phyloP scores from a whole-genome alignment of 371 early-diverging fungal genomes.

The Mortierella sp. region DNA sequence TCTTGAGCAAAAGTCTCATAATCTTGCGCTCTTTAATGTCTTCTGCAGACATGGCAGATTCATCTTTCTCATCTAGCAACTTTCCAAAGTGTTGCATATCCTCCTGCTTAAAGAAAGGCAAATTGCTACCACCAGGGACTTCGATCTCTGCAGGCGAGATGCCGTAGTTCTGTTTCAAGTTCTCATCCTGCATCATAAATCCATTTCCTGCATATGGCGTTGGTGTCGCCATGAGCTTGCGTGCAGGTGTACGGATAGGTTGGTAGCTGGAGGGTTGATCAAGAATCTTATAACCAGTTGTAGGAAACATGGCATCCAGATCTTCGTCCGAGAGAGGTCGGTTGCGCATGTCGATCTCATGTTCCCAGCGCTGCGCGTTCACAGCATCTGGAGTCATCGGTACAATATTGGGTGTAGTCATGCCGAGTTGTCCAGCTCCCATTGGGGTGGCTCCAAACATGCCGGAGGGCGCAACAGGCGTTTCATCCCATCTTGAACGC shows the following conservation, averaged over 20 bases:
- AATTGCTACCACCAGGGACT: slow-evolving; percentile 89
- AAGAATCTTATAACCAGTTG: slow-evolving; percentile 91
- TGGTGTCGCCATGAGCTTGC: slow-evolving; percentile 95
- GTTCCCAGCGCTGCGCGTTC: slow-evolving; percentile 83
- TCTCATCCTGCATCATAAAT: slow-evolving; percentile 88
- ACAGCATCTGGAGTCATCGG: slow-evolving; percentile 89
- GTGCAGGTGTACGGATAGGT: slow-evolving; percentile 96
- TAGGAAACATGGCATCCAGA: slow-evolving; percentile 93
- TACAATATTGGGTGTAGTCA: slow-evolving; percentile 83
- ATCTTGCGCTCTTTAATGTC: slow-evolving; percentile 96
- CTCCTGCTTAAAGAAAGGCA: slow-evolving; percentile 97
- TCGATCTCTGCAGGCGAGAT: slow-evolving; percentile 86
- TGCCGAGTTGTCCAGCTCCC: slow-evolving; percentile 73
- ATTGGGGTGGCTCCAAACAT: slow-evolving; percentile 81
- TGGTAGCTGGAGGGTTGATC: slow-evolving; percentile 91
- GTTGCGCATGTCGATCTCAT: slow-evolving; percentile 91
- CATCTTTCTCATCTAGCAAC: slow-evolving; percentile 88
- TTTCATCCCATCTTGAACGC: slow-evolving; percentile 89
- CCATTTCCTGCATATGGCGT: slow-evolving; percentile 88
- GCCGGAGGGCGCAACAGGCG: slow-evolving; percentile 73
- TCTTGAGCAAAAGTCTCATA: slow-evolving; percentile 93
- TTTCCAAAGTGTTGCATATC: slow-evolving; percentile 98
- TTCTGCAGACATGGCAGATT: slow-evolving; percentile 85
- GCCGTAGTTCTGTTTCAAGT: slow-evolving; percentile 70
- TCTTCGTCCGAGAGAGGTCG: slow-evolving; percentile 91